phyloP scores from a whole-genome alignment of 352 stramenopile species.

The Phytophthora brassicae region DNA sequence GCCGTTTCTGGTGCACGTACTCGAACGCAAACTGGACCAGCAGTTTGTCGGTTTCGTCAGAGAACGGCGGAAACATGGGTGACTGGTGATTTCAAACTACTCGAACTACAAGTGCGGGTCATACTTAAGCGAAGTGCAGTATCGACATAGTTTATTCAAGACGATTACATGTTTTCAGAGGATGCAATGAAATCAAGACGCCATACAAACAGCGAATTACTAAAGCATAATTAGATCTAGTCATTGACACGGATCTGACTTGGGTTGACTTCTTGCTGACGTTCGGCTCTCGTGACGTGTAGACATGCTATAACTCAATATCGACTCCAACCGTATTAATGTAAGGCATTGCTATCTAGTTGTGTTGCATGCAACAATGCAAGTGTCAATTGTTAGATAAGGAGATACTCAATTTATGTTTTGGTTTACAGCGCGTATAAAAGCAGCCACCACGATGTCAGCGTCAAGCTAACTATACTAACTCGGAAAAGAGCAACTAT shows the following conservation, averaged over 20 bases:
- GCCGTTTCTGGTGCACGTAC: not conserved
- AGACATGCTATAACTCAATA: not conserved
- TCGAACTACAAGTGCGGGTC: not conserved
- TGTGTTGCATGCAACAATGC: no score
- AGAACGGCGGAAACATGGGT: slow-evolving; percentile 1
- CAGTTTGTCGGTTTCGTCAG: slow-evolving; percentile 3
- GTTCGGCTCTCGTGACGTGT: not conserved
- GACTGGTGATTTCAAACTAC: no score
- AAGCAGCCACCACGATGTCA: no score
- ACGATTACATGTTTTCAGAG: not conserved
- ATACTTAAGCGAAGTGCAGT: not conserved
- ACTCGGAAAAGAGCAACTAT: no score
- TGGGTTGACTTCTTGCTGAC: not conserved
- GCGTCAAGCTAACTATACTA: no score
- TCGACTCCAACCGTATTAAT: no score
- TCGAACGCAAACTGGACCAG: not conserved
- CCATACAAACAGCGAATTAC: not conserved
- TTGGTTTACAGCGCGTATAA: no score
- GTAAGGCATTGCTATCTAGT: no score
- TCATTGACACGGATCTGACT: not conserved
- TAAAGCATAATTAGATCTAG: not conserved
- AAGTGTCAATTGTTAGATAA: no score
- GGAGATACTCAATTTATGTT: no score
- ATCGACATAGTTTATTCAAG: not conserved
- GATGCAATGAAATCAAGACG: not conserved